A percentile compares a stretch with the other conserved stretches of the same genome.
Conservation (phyloP, 495 filamentous ascomycete species). For the Penicillium waksmanii region DNA sequence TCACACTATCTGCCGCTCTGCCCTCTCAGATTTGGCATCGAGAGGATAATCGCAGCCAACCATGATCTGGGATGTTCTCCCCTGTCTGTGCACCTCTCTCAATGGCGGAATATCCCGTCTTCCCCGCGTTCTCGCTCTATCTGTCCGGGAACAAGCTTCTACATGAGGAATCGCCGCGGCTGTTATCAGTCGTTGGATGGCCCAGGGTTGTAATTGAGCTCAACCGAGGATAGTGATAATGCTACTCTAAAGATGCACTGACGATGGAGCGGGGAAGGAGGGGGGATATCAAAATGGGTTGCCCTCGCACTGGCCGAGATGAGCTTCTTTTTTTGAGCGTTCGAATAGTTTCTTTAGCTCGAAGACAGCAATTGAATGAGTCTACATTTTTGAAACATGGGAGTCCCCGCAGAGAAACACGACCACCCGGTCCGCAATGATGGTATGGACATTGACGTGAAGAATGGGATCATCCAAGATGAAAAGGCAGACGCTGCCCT, state of each 20-base stretch:
- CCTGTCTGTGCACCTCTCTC: conserved; percentile 14
- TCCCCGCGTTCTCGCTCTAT: not conserved
- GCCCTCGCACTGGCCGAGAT: not conserved
- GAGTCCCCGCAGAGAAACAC: conserved; percentile 14
- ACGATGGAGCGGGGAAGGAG: conserved; percentile 4
- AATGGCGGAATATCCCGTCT: conserved; percentile 15
- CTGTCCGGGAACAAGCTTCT: conserved; percentile 15
- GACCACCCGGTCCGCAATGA: conserved; percentile 4
- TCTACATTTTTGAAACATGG: not conserved
- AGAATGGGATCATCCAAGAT: conserved; percentile 17
- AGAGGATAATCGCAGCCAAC: conserved; percentile 9
- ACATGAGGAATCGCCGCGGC: conserved; percentile 14
- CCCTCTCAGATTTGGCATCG: not conserved
- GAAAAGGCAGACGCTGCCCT: conserved; percentile 34
- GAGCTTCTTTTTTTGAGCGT: conserved; percentile 3
- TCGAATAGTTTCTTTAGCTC: not conserved
- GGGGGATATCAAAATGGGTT: conserved; percentile 8
- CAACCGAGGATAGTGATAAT: conserved; percentile 4
- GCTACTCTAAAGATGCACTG: conserved; percentile 3
- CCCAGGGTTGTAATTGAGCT: not conserved
- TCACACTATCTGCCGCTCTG: conserved; percentile 3
- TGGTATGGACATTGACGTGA: conserved; percentile 21
- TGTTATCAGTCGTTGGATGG: conserved; percentile 18
- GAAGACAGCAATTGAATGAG: not conserved
- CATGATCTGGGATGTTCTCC: not conserved